phyloP scores from a whole-genome alignment of 805 yeast species.

The Metschnikowia rubicola region DNA sequence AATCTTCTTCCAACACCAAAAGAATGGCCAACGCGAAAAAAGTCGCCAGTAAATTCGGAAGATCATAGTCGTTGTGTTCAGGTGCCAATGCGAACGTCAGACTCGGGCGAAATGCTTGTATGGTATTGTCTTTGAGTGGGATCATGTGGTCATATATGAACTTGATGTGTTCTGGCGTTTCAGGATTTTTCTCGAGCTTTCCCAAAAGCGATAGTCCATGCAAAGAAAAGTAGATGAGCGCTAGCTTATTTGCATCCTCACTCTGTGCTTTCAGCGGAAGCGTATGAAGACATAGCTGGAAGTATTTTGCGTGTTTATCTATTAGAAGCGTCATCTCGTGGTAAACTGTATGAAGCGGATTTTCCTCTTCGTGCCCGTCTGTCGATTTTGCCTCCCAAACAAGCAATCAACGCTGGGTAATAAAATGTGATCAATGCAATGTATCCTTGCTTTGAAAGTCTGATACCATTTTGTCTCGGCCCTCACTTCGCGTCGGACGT shows the following conservation, averaged over 20 bases:
- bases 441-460: not conserved
- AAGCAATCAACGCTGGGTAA: no score
- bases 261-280: conserved; percentile 55
- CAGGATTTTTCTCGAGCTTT: conserved; percentile 25
- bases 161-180: conserved; percentile 25
- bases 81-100: conserved; percentile 36
- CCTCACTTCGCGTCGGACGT: no score
- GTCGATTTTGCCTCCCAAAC: no score
- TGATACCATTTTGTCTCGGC: not conserved
- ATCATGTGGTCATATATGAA: conserved; percentile 46
- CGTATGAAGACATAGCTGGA: conserved; percentile 48
- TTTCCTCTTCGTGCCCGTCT: no score
- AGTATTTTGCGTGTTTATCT: conserved; percentile 42
- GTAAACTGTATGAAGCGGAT: no score
- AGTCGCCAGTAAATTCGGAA: conserved; percentile 70
- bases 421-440: no score
- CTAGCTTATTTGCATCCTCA: conserved; percentile 66
- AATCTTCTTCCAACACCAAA: conserved; percentile 46
- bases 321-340: conserved; percentile 14
- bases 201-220: conserved; percentile 54
- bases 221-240: conserved; percentile 68
- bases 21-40: conserved; percentile 66
- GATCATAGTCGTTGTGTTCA: conserved; percentile 40
- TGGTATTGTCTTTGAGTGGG: conserved; percentile 33
- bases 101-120: conserved; percentile 56